Evolutionary conservation across 352 stramenopile genomes (phyloP).

Genomic region (Stephanocyclus meneghinianus): DNA sequence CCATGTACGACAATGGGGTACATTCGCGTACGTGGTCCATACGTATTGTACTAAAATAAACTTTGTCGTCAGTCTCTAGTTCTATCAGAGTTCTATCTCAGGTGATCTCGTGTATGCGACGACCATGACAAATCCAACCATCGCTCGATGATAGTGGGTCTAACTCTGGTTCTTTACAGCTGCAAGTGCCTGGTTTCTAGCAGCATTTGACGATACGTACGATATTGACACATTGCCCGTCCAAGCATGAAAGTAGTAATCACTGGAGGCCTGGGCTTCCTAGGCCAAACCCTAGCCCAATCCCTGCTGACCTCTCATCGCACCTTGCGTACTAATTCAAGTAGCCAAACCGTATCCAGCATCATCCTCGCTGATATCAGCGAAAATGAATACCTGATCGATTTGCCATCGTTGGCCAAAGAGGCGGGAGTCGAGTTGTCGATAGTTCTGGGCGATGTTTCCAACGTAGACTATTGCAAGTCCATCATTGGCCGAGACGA

Average conservation of each 20-base stretch:
- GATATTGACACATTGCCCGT: too few relatives aligned
- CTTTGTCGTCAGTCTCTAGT: too few relatives aligned
- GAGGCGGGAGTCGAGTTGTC: conserved; percentile 8
- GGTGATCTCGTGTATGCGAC: too few relatives aligned
- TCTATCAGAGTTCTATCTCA: too few relatives aligned
- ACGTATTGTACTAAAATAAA: too few relatives aligned
- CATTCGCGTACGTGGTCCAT: too few relatives aligned
- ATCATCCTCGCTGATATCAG: conserved; percentile 59
- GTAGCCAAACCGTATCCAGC: conserved; percentile 18
- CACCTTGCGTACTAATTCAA: conserved; percentile 23
- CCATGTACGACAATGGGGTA: too few relatives aligned
- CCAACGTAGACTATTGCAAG: conserved; percentile 43
- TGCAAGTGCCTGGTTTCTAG: too few relatives aligned
- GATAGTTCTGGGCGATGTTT: conserved; percentile 40
- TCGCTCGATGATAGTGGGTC: too few relatives aligned
- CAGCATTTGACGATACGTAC: too few relatives aligned
- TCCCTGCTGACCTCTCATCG: conserved; percentile 31
- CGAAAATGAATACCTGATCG: conserved; percentile 26
- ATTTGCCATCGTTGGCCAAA: conserved; percentile 16
- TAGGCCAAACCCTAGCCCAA: conserved; percentile 60
- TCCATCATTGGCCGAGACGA: conserved; percentile 30
- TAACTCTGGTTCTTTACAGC: too few relatives aligned
- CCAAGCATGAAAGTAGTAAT: conserved; percentile 57
- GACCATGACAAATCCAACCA: too few relatives aligned
- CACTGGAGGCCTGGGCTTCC: conserved; percentile 60